Base-by-base conservation (phyloP, 306 rosid genomes). In the Albizia julibrissin region DNA sequence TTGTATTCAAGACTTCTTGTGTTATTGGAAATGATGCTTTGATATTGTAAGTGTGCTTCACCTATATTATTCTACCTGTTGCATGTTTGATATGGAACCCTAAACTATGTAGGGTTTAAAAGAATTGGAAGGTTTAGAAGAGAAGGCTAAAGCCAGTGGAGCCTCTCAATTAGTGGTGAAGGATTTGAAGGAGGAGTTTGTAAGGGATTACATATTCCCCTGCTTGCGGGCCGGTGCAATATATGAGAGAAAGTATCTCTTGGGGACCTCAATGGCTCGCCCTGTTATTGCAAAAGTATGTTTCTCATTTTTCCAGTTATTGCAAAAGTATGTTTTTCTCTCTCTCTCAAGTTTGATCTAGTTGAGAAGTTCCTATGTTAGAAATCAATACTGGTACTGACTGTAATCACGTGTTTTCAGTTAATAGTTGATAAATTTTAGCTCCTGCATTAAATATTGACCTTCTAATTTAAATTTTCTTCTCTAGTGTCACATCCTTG, bases 201-300 rank as follows among this genome's bases (percentile, higher is more conserved):
- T 92, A 4, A 84, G 75, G 74, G 99, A 96, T 62, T 96, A 78
- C 24, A 84, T 93, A 80, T 96, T 88, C 81, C 99, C 98, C 81
- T 96, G 99, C 89, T 87, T 91, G 79, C 89, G 97, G 49, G 99
- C 97, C 29, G 99, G 98, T 75, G 99, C 99, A 81, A 50, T 93
- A 77, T 93, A 92, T 84, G 99, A 96, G 85, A 93, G 98, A 82
- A 96, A 96, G 86, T 93, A 92, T 86, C 86, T 93, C 94, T 87
- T 93, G 37, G 99, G 99, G 29, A 96, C 99, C 54, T 92, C 99
- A 50, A 96, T 96, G 98, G 99, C 98, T 26, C 96, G 98, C 66
- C 99, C 99, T 75, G 98, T 93, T 79, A 96, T 96, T 21, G 87
- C 89, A 22, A 87, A 87, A 81, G 89, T 87, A 81, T n/a, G 14